Evolutionary conservation across 352 stramenopile genomes (phyloP), one percentile per base, ranked within the genome.

Genomic region (Globisporangium spiculum): DNA sequence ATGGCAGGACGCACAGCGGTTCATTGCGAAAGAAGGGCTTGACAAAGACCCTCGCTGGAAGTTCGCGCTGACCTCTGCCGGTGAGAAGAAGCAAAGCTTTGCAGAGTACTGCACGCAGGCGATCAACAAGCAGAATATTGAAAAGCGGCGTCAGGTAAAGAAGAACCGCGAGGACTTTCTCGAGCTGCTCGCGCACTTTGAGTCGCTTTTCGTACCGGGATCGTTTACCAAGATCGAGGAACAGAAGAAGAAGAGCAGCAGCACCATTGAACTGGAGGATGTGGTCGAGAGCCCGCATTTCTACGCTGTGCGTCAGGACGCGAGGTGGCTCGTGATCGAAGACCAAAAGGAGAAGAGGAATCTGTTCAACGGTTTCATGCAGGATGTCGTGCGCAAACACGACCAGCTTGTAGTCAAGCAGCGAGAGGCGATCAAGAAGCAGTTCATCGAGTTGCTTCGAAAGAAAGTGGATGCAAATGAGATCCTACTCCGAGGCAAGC

Each of bases 11-110:
- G 81, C 82, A 4, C 79, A 85, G 67, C 84, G 84, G 12, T 55
- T 81, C 50, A 78, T 94, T 32, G 52, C 60, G n/a, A 90, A 90
- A 50, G 82, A 92, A 44, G 74, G 75, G 8, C 69, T 83, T 52
- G 72, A 83, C 16, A 81, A 74, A 12, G 86, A 93, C 63, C 79
- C 84, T 3, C 75, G 83, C 5, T 96, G 84, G 84, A 81, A 79
- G 52, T 91, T 86, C 60, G 83, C 84, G 9, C 63, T 94, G 12
- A 66, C 70, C 1, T 91, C 80, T 0, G 80, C 89, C 0, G 88
- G 88, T 14, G 86, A 96, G 46, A 93, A 93, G 75, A 96, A 96
- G 53, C 88, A 96, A 64, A 82, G 81, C 10, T 94, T 90, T 34
- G 85, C 88, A 0, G 88, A 96, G 67, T 96, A 92, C 61, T 91